Evolutionary conservation across 441 rosid species (phyloP), one percentile per base, ranked within the genome.

Genomic region (Omphalea diandra): DNA sequence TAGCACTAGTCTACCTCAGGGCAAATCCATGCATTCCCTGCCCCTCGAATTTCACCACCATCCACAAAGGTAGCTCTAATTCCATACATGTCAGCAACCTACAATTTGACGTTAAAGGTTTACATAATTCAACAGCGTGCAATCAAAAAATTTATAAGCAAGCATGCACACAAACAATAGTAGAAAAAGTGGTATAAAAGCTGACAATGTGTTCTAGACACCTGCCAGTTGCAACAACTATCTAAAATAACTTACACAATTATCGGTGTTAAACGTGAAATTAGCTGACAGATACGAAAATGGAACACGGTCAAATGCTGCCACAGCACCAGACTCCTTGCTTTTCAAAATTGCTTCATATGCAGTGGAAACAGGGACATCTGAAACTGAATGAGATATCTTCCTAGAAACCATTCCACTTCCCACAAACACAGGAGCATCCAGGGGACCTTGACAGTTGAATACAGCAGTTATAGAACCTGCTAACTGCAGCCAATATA

Each of bases 1-100:
- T 29, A 20, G 35, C 8, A 17, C 0, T 62, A 61, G 55, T 41
- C 75, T 82, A 96, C 99, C 97, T 96, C 99, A 9, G 92, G 98
- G 78, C 97, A 96, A 66, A 96, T 81, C 99, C 99, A 96, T 63
- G 97, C 98, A 87, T 96, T 96, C 76, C 99, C 99, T 41, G 99
- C 99, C 71, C 99, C 99, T 60, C 99, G 89, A 83, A 96, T 91
- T 77, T 96, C 99, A 73, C 99, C 98, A 75, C 99, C 99, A 85
- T 96, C 99, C 70, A 96, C 99, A 83, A 93, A 96, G 83, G 84
- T 91, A 77, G 98, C 99, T 87, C 99, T 86, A 69, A 96, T 96
- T 78, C 99, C 99, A 84, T 96, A 96, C 67, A 96, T 75, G 81
- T 96, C 98, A 52, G 99, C 96, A 80, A 96, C 98, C 99, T 93